phyloP scores from a whole-genome alignment of 2,329 filamentous ascomycete genomes.

The Microdochium bolleyi region DNA sequence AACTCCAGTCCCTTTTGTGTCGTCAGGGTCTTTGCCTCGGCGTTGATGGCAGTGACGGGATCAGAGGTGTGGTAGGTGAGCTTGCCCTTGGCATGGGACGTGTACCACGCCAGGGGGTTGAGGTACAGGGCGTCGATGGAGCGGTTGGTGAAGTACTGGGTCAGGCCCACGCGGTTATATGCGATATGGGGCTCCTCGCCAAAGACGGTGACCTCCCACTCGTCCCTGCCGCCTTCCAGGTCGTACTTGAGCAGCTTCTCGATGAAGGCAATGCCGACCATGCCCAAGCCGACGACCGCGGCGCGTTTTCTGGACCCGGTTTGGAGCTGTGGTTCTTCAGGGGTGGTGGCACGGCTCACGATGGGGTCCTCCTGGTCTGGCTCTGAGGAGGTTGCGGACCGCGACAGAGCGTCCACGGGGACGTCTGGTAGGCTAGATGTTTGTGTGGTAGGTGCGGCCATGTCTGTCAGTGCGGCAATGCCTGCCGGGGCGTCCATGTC shows the following conservation, averaged over 20 bases:
- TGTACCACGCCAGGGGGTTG: conserved; percentile 78
- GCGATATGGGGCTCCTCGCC: conserved; percentile 83
- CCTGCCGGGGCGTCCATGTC: too few species aligned
- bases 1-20: conserved; percentile 65
- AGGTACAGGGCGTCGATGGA: conserved; percentile 82
- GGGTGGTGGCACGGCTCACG: conserved; percentile 22
- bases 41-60: conserved; percentile 58
- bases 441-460: background rate
- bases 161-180: conserved; percentile 86
- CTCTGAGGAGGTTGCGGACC: background rate
- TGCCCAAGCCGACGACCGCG: conserved; percentile 81
- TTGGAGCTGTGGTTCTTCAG: conserved; percentile 32
- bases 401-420: background rate
- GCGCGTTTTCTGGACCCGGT: conserved; percentile 49
- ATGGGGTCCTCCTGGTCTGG: background rate
- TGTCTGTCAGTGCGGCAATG: background rate
- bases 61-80: conserved; percentile 72
- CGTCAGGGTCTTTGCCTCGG: conserved; percentile 55
- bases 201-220: conserved; percentile 78
- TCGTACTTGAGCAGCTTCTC: conserved; percentile 87
- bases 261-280: conserved; percentile 86
- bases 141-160: conserved; percentile 81
- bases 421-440: background rate
- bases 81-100: conserved; percentile 50
- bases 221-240: conserved; percentile 27